Evolutionary conservation across 345 rosid genomes (phyloP), one percentile per base, ranked within the genome.

Genomic region (Balakata baccata): DNA sequence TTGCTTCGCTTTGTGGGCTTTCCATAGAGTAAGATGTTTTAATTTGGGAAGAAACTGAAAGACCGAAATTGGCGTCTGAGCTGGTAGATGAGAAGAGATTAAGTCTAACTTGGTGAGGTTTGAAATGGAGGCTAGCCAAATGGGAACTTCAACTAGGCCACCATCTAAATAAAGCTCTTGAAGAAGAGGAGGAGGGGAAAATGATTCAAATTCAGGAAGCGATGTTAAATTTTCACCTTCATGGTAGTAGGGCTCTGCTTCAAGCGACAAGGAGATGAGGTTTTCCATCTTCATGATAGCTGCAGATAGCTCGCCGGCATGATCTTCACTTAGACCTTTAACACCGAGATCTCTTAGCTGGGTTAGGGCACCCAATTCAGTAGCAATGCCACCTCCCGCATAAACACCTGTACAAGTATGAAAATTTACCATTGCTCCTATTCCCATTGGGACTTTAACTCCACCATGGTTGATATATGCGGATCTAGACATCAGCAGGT

Each of bases 351-450:
- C 37, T 63, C 57, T 52, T 3, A 76, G 57, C 45, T 75, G 74
- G 43, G 70, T 51, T 62, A 75, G 52, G 52, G 17, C 20, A 23
- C 69, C 17, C 54, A 75, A 29, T 63, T 69, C 79, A 16, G 22
- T 34, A 18, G 65, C 70, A 63, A 51, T 69, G 47, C 74, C 74
- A 17, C n/a, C 74, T 52, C 74, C 79, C 11, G 74, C 79, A 63
- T 76, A 76, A 25, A 76, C 39, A 17, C 74, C 79, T n/a, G n/a
- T 63, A 6, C 18, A 63, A 43, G 70, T 76, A 13, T 29, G 70
- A 37, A 76, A 70, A 52, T 63, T 52, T 46, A 7, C 11, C 57
- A 69, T 1, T 12, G 10, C 43, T 29, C 64, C 64, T 11, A 76
- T 76, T 5, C 56, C 73, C 6, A 63, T 53, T 7, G 64, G 71